Evolutionary conservation across 2,329 filamentous ascomycete species (phyloP).

Genomic region (Venturia nashicola): DNA sequence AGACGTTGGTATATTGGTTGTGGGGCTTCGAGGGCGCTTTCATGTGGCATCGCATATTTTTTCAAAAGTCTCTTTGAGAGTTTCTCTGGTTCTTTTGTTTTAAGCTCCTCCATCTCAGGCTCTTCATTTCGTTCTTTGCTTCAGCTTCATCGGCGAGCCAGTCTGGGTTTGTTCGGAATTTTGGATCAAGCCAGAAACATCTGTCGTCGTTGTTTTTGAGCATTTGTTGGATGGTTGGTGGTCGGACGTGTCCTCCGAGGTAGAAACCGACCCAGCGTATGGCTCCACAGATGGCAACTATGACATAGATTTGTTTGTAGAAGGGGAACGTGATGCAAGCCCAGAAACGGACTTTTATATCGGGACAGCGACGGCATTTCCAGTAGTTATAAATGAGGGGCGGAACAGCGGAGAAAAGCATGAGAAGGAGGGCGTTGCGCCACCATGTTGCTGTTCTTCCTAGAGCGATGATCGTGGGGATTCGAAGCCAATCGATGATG

Average conservation of each 20-base stretch:
- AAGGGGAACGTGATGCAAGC: slow-evolving; percentile 12
- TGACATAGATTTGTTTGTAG: slow-evolving; percentile 14
- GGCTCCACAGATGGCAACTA: slow-evolving; percentile 14
- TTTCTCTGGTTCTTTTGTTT: too few species aligned
- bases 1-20: too few species aligned
- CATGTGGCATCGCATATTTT: too few species aligned
- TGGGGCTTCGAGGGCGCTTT: too few species aligned
- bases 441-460: slow-evolving; percentile 12
- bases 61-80: too few species aligned
- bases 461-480: slow-evolving; percentile 13
- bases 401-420: slow-evolving; percentile 13
- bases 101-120: too few species aligned
- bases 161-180: slow-evolving; percentile 13
- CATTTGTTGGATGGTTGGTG: slow-evolving; percentile 14
- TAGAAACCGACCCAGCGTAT: slow-evolving; percentile 12
- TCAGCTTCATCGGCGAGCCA: slow-evolving; percentile 13
- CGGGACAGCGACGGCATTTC: slow-evolving; percentile 12
- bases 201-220: slow-evolving; percentile 13
- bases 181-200: slow-evolving; percentile 14
- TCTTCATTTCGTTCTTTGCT: not conserved
- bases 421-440: slow-evolving; percentile 12
- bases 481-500: slow-evolving; percentile 14
- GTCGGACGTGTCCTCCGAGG: slow-evolving; percentile 12
- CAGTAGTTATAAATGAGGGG: slow-evolving; percentile 13
- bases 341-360: slow-evolving; percentile 14